phyloP scores from a whole-genome alignment of 2,329 filamentous ascomycete species.

The Paramyrothecium roridum region DNA sequence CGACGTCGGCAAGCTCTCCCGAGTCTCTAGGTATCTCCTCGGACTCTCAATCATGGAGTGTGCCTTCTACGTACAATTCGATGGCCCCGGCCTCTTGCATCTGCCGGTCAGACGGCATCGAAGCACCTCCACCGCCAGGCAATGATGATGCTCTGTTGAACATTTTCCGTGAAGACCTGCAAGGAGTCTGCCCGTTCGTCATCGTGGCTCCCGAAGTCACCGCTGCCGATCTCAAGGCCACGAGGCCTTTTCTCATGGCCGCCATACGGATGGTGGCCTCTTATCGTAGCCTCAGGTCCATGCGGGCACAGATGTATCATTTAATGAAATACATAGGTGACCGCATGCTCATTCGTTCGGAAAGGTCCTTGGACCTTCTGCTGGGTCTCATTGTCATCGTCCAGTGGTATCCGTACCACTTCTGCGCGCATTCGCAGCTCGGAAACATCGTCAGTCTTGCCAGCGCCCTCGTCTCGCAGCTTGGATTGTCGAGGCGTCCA shows the following conservation, averaged over 20 bases:
- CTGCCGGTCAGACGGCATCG: constrained; percentile 38
- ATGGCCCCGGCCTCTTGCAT: constrained; percentile 44
- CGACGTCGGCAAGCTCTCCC: constrained; percentile 5
- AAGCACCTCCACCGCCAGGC: constrained; percentile 35
- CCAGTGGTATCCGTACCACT: constrained; percentile 53
- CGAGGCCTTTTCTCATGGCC: constrained; percentile 45
- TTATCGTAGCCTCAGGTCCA: constrained; percentile 40
- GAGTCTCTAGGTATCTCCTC: constrained; percentile 8
- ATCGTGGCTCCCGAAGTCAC: constrained; percentile 32
- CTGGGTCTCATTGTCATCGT: constrained; percentile 46
- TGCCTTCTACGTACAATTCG: constrained; percentile 42
- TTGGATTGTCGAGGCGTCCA: constrained; percentile 41
- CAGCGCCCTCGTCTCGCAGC: constrained; percentile 41
- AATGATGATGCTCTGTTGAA: constrained; percentile 43
- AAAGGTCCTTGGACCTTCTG: constrained; percentile 47
- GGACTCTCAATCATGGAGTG: constrained; percentile 18
- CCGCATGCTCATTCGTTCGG: constrained; percentile 44
- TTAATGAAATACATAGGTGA: constrained; percentile 44
- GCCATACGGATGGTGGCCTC: constrained; percentile 49
- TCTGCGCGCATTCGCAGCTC: constrained; percentile 49
- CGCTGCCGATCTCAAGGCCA: constrained; percentile 31
- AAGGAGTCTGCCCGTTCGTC: constrained; percentile 45
- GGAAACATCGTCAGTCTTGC: constrained; percentile 48
- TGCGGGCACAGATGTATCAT: constrained; percentile 47
- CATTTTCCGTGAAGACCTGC: constrained; percentile 40